phyloP scores from a whole-genome alignment of 2,329 filamentous ascomycete species.

The Beauveria scarabaeidicola region DNA sequence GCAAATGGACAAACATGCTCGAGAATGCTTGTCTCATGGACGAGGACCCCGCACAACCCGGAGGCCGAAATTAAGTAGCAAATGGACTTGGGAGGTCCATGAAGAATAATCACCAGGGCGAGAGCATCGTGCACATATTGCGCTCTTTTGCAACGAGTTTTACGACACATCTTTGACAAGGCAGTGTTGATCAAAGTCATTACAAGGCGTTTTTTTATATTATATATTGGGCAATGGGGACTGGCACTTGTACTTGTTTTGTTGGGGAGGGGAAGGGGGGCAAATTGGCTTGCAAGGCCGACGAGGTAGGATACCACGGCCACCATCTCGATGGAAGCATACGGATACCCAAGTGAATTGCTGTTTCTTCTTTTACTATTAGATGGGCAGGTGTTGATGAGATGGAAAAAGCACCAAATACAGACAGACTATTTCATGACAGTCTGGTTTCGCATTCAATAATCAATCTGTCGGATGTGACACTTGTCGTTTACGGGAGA shows the following conservation, averaged over 20 bases:
- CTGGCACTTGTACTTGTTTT: background rate
- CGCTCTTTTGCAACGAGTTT: slow-evolving; percentile 7
- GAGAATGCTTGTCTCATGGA: slow-evolving; percentile 95
- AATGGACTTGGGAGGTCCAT: background rate
- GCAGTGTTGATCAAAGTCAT: slow-evolving; percentile 11
- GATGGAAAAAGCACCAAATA: background rate
- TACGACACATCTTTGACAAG: slow-evolving; percentile 9
- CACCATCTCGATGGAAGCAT: slow-evolving; percentile 4
- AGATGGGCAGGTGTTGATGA: background rate
- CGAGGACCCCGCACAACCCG: slow-evolving; percentile 48
- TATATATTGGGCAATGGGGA: slow-evolving; percentile 2
- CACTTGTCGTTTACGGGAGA: background rate
- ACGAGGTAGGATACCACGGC: slow-evolving; percentile 1
- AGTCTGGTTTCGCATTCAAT: background rate
- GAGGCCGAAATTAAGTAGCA: background rate
- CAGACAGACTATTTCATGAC: background rate
- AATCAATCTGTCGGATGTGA: background rate
- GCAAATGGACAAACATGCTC: slow-evolving; percentile 98
- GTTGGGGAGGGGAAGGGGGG: background rate
- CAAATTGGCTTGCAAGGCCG: slow-evolving; percentile 5
- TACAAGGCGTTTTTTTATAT: slow-evolving; percentile 3
- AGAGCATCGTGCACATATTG: slow-evolving; percentile 1
- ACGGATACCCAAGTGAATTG: slow-evolving; percentile 9
- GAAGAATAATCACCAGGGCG: background rate
- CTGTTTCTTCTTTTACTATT: slow-evolving; percentile 3